Conservation (phyloP, 2,329 filamentous ascomycete species). For the Xylariaceae sp. region DNA sequence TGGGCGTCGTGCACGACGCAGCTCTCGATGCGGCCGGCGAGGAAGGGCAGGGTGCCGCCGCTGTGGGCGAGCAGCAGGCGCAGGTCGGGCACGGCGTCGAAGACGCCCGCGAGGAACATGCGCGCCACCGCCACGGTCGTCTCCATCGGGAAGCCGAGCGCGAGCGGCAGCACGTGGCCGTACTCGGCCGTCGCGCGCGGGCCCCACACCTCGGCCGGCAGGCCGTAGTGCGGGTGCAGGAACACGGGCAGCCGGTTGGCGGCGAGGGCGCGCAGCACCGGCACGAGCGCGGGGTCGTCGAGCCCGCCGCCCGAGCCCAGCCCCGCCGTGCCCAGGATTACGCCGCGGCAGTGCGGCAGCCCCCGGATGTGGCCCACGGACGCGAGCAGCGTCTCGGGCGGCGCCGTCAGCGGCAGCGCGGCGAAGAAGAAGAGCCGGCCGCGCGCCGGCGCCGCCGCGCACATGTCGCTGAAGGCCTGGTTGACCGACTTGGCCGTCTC, state of each 20-base stretch:
- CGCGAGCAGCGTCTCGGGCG: slow-evolving; percentile 50
- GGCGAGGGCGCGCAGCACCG: slow-evolving; percentile 64
- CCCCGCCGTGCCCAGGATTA: slow-evolving; percentile 81
- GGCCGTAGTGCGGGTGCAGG: slow-evolving; percentile 85
- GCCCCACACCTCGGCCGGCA: slow-evolving; percentile 74
- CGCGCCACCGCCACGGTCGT: slow-evolving; percentile 84
- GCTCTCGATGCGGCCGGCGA: slow-evolving; percentile 82
- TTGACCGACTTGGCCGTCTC: slow-evolving; percentile 63
- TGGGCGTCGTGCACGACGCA: slow-evolving; percentile 79
- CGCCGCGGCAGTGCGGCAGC: slow-evolving; percentile 67
- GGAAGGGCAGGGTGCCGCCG: slow-evolving; percentile 79
- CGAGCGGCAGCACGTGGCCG: slow-evolving; percentile 79
- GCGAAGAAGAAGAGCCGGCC: slow-evolving; percentile 77
- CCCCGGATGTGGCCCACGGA: slow-evolving; percentile 56
- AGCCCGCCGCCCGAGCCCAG: slow-evolving; percentile 72
- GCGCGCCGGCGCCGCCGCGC: slow-evolving; percentile 51
- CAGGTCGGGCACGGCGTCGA: slow-evolving; percentile 64
- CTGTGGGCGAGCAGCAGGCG: slow-evolving; percentile 78
- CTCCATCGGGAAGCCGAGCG: slow-evolving; percentile 83
- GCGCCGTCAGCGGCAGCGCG: slow-evolving; percentile 68
- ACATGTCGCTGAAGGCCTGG: slow-evolving; percentile 67
- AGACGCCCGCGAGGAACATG: slow-evolving; percentile 82
- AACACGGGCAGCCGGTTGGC: slow-evolving; percentile 62
- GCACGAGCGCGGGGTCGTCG: slow-evolving; percentile 67
- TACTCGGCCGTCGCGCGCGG: slow-evolving; percentile 60